These are phyloP conservation scores for Diaporthe caulivora DNA, from an alignment of 2,329 filamentous ascomycete species.

Conservation along the genomic window DNA sequence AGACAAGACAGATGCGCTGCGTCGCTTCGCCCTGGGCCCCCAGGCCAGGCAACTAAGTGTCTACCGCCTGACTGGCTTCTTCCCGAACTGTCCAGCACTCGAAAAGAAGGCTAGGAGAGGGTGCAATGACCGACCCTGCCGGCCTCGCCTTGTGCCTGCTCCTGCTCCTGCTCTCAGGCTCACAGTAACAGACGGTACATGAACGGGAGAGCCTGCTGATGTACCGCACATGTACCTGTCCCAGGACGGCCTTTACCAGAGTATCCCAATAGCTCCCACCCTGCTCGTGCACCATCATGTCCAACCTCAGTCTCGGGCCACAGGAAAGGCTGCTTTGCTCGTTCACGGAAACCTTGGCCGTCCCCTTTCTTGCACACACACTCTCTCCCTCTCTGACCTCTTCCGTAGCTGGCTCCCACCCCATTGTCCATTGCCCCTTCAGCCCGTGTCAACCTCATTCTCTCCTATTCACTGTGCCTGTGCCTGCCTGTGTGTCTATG, in stretches of 20 bases:
- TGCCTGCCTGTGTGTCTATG: neutral
- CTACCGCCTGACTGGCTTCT: neutral
- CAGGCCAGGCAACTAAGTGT: too few relatives aligned
- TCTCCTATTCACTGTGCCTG: neutral
- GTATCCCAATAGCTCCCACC: neutral
- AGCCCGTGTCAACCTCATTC: neutral
- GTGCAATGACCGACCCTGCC: conserved; percentile 28
- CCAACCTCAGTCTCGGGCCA: conserved; percentile 24
- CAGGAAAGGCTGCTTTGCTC: conserved; percentile 1
- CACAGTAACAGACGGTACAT: conserved; percentile 3
- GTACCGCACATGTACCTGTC: conserved; percentile 14
- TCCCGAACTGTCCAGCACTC: conserved; percentile 16
- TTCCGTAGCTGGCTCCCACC: neutral
- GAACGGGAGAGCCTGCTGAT: neutral
- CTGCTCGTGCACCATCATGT: conserved; percentile 14
- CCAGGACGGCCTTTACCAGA: neutral
- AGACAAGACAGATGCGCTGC: conserved; percentile 1
- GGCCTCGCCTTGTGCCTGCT: too few relatives aligned
- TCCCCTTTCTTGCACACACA: neutral
- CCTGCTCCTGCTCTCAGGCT: neutral
- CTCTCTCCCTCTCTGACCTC: neutral
- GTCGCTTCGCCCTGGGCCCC: too few relatives aligned
- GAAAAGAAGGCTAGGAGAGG: neutral
- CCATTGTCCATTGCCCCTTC: neutral
- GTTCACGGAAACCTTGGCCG: neutral